A percentile compares a stretch with the other conserved stretches of the same genome.
These are phyloP conservation scores for Carex littledalei DNA, from an alignment of 176 grass and related monocot genomes.

Conservation along the genomic window DNA sequence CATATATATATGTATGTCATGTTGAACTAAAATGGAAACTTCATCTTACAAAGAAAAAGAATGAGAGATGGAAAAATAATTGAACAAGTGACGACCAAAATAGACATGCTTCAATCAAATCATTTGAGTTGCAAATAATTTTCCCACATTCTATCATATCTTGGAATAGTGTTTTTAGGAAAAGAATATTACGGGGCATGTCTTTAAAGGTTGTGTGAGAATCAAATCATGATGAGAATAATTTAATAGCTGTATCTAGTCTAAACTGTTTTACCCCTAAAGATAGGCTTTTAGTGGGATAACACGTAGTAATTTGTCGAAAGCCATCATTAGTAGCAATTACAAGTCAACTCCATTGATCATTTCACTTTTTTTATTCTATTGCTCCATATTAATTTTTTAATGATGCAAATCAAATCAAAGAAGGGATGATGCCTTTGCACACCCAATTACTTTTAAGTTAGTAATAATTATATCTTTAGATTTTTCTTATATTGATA, in stretches of 20 bases:
- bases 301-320: not conserved
- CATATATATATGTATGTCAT: not conserved
- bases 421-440: too few relatives aligned
- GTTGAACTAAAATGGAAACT: not conserved
- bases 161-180: not conserved
- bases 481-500: too few relatives aligned
- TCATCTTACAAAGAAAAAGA: not conserved
- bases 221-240: not conserved
- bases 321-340: conserved; percentile 4
- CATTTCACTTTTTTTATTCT: not conserved
- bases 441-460: too few relatives aligned
- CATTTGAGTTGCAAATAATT: not conserved
- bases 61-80: not conserved
- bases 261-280: not conserved
- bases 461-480: too few relatives aligned
- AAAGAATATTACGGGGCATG: not conserved
- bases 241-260: not conserved
- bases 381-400: not conserved
- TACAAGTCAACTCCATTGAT: not conserved
- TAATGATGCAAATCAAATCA: too few relatives aligned
- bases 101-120: conserved; percentile 7
- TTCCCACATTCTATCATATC: not conserved
- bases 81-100: conserved; percentile 4
- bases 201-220: not conserved
- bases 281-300: not conserved